A percentile compares a stretch with the other conserved stretches of the same genome.
Evolutionary conservation across 768 basidiomycete species (phyloP).

Genomic region (Pleurotus salmoneostramineus): DNA sequence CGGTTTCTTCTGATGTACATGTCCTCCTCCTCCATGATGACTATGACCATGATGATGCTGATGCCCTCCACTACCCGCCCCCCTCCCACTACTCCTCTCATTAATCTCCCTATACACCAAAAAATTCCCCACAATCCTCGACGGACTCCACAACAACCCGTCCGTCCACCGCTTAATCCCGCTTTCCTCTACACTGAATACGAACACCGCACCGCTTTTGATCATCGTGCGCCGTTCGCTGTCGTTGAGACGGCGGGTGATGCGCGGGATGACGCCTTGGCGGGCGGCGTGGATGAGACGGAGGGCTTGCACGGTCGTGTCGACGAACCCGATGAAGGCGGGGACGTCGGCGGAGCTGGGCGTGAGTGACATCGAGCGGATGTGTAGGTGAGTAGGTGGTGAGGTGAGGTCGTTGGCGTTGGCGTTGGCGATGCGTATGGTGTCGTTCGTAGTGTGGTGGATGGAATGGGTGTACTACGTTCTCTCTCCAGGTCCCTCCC

Average conservation of each 20-base stretch:
- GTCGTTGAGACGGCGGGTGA: conserved; percentile 82
- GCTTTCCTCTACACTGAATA: conserved; percentile 86
- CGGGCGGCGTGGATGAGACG: conserved; percentile 81
- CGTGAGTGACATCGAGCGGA: conserved; percentile 35
- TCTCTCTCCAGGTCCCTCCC: too few relatives aligned
- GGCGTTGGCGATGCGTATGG: conserved; percentile 43
- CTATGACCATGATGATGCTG: too few relatives aligned
- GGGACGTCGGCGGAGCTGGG: conserved; percentile 43
- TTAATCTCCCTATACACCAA: conserved; percentile 83
- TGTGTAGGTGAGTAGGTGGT: conserved; percentile 24
- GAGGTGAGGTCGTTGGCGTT: conserved; percentile 52
- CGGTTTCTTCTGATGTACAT: conserved; percentile 45
- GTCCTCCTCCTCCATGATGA: conserved; percentile 17
- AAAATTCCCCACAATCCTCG: conserved; percentile 82
- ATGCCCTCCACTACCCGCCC: too few relatives aligned
- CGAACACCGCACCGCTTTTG: conserved; percentile 70
- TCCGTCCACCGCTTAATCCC: conserved; percentile 87
- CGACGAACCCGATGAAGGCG: conserved; percentile 77
- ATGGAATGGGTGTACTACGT: conserved; percentile 10
- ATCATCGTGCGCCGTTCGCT: conserved; percentile 68
- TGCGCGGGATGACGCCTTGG: conserved; percentile 74
- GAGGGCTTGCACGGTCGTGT: conserved; percentile 77
- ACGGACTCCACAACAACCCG: conserved; percentile 76
- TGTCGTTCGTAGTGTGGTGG: conserved; percentile 13
- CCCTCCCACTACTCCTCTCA: conserved; percentile 47